These are phyloP conservation scores for Sanghuangporus sanghuang DNA, from an alignment of 1,284 basidiomycete species.

Conservation along the genomic window DNA sequence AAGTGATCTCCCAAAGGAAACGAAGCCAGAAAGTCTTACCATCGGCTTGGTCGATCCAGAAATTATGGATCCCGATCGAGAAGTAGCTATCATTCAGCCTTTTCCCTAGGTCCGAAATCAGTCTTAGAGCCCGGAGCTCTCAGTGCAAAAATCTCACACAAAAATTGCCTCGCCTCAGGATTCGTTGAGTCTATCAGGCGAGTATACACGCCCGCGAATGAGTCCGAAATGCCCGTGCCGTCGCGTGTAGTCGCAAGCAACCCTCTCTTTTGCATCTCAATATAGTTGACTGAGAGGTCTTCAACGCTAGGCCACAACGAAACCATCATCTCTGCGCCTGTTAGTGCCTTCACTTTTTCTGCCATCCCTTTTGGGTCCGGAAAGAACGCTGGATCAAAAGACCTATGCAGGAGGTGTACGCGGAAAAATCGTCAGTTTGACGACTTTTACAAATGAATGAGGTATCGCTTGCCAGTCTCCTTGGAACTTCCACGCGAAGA, in stretches of 20 bases:
- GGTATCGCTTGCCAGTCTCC: constrained; percentile 31
- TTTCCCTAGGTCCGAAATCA: constrained; percentile 27
- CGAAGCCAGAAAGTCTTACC: constrained; percentile 21
- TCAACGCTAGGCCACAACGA: constrained; percentile 40
- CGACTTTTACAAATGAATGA: neutral
- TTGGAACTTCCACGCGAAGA: constrained; percentile 39
- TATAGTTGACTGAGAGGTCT: constrained; percentile 34
- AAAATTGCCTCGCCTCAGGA: constrained; percentile 24
- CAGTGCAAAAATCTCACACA: constrained; percentile 20
- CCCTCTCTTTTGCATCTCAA: constrained; percentile 31
- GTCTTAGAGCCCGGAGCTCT: constrained; percentile 9
- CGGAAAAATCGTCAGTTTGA: neutral
- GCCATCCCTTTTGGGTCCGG: constrained; percentile 36
- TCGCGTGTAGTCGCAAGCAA: constrained; percentile 35
- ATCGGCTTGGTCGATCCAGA: constrained; percentile 40
- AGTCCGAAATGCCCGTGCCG: constrained; percentile 35
- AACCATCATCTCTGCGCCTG: constrained; percentile 41
- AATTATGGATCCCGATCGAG: constrained; percentile 38
- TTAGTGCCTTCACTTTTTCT: constrained; percentile 33
- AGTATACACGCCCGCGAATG: constrained; percentile 37
- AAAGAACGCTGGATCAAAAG: constrained; percentile 34
- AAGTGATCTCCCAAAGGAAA: neutral
- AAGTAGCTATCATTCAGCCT: constrained; percentile 37
- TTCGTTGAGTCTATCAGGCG: constrained; percentile 27
- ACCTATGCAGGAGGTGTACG: constrained; percentile 22